Conservation (phyloP, 129 eudicot species). For the Cynara cardunculus region DNA sequence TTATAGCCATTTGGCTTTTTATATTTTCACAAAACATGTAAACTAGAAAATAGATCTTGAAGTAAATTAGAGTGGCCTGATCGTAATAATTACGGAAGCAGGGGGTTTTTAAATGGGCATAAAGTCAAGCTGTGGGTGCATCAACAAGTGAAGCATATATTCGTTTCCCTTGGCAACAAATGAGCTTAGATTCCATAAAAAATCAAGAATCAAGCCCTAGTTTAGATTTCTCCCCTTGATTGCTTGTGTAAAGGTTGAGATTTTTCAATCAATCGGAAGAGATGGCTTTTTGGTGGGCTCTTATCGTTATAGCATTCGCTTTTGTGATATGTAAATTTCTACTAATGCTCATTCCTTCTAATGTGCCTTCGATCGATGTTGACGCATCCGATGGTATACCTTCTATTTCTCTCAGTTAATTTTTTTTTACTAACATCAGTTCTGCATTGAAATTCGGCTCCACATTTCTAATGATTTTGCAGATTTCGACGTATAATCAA, state of each 20-base stretch:
- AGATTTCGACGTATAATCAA: constrained; percentile 1
- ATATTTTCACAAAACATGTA: not conserved
- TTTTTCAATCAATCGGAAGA: not conserved
- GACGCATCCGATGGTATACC: constrained; percentile 78
- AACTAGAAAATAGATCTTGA: not conserved
- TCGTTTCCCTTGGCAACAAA: constrained; percentile 14
- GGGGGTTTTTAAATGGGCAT: not conserved
- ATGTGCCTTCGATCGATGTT: constrained; percentile 93
- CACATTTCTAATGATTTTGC: not conserved
- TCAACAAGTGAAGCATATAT: constrained; percentile 27
- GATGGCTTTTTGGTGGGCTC: constrained; percentile 93
- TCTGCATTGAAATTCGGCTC: not conserved
- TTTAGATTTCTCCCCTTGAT: not conserved
- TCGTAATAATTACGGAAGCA: constrained; percentile 8
- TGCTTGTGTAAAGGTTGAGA: not conserved
- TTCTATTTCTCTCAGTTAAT: constrained; percentile 1
- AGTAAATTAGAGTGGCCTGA: constrained; percentile 9
- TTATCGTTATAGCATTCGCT: constrained; percentile 75
- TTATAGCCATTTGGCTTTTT: not conserved
- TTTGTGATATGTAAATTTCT: constrained; percentile 71
- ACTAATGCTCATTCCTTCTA: constrained; percentile 89
- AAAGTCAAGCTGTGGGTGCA: constrained; percentile 8
- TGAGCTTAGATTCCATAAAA: not conserved
- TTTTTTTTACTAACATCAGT: not conserved
- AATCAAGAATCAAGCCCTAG: constrained; percentile 22